Evolutionary conservation across 371 early-diverging fungal genomes (phyloP), one percentile per base, ranked within the genome.

Genomic region (Apophysomyces variabilis): DNA sequence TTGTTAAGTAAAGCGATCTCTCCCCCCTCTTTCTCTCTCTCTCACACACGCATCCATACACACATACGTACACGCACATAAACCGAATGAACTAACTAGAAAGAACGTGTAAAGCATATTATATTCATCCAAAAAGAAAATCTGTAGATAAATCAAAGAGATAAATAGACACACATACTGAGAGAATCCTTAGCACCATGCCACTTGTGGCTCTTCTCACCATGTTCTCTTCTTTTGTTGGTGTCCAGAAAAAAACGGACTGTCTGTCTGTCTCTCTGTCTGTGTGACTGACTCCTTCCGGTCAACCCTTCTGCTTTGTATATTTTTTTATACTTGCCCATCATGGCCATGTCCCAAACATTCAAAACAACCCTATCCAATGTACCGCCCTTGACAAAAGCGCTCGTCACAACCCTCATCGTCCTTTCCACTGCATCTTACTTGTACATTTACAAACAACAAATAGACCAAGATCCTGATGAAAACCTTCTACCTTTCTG

Each of bases 341-440:
- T 38, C 43, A 62, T 63, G 60, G 60, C 63, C 36, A 57, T 57
- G 37, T 50, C 64, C 32, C 60, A 65, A 36, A 54, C 61, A 12
- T 50, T 66, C 11, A 73, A 71, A 64, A 57, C 74, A 36, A 60
- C 71, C 13, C 41, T 77, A 32, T 67, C 71, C 13, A 83, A 78
- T 67, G 76, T 82, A 5, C 83, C 83, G 35, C 60, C 76, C 13
- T 60, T 79, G 46, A 82, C 83, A 59, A 82, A 73, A 60, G 70
- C 77, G 11, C 56, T 82, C 14, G 71, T 79, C 5, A 70, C 75
- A 11, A 60, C 72, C 4, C 61, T 75, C 11, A 11, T 79, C 4
- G 66, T 66, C 21, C 43, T 70, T 7, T 79, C 83, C 14, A 60
- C 70, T 57, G 59, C 68, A 1, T 61, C 66, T 46, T 75, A 69